These are phyloP conservation scores for Yamadazyma kitorensis DNA, from an alignment of 805 yeast species.

Conservation along the genomic window DNA sequence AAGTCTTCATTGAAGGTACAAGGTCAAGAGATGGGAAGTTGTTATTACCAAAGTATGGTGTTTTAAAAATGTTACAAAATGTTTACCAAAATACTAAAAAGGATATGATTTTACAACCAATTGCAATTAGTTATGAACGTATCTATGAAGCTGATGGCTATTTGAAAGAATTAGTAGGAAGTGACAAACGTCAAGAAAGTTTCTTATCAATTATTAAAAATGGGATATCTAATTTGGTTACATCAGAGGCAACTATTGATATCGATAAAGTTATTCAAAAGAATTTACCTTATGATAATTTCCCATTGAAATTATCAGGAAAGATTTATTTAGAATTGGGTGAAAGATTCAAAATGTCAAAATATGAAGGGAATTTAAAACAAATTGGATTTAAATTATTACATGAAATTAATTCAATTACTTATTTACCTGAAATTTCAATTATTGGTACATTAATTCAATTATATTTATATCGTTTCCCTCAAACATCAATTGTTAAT, in stretches of 20 bases:
- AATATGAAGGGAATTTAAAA: conserved; percentile 31
- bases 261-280: conserved; percentile 8
- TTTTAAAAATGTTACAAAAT: conserved; percentile 50
- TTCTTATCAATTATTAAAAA: conserved; percentile 35
- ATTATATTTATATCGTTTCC: conserved; percentile 23
- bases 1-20: conserved; percentile 66
- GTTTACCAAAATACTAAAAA: conserved; percentile 42
- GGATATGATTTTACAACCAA: conserved; percentile 46
- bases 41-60: conserved; percentile 60
- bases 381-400: conserved; percentile 53
- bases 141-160: conserved; percentile 56
- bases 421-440: conserved; percentile 53
- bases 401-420: conserved; percentile 48
- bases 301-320: conserved; percentile 25
- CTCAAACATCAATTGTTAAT: conserved; percentile 14
- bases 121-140: conserved; percentile 58
- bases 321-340: conserved; percentile 38
- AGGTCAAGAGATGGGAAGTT: conserved; percentile 65
- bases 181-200: conserved; percentile 54
- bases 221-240: conserved; percentile 31
- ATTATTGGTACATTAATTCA: conserved; percentile 44
- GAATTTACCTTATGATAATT: conserved; percentile 10
- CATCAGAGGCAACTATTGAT: conserved; percentile 7
- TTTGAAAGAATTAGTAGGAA: conserved; percentile 54
- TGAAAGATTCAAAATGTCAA: conserved; percentile 26